A percentile compares a stretch with the other conserved stretches of the same genome.
Evolutionary conservation across 768 basidiomycete genomes (phyloP).

Genomic region (Ramaria rubella): DNA sequence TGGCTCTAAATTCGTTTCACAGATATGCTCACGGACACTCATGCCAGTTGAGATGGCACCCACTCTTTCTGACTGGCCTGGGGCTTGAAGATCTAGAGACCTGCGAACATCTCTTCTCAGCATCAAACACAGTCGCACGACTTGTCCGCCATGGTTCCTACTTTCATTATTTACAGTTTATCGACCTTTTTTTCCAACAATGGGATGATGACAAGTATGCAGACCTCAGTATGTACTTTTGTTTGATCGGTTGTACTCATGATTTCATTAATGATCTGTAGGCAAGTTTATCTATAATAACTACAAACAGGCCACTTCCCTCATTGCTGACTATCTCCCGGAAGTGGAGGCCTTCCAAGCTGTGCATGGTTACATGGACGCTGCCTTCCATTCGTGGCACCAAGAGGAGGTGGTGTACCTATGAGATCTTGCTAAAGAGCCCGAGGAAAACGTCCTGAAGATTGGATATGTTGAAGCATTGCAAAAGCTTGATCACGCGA

Average conservation of each 20-base stretch:
- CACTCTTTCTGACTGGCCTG: constrained; percentile 19
- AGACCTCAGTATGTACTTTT: constrained; percentile 12
- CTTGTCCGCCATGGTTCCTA: constrained; percentile 14
- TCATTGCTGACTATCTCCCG: background rate
- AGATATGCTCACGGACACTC: constrained; percentile 11
- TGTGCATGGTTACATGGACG: background rate
- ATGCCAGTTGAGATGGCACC: constrained; percentile 25
- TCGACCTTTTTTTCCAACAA: constrained; percentile 16
- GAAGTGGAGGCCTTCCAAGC: background rate
- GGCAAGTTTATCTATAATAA: constrained; percentile 4
- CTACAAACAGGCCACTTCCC: background rate
- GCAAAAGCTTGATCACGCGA: background rate
- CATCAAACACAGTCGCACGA: constrained; percentile 12
- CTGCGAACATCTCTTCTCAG: constrained; percentile 16
- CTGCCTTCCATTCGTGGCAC: background rate
- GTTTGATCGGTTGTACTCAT: background rate
- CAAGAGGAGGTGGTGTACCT: background rate
- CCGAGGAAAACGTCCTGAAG: background rate
- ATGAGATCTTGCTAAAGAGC: background rate
- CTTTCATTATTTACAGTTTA: constrained; percentile 11
- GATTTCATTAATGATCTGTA: background rate
- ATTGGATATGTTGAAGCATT: constrained; percentile 5
- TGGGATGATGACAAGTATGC: constrained; percentile 20
- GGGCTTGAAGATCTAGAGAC: constrained; percentile 16
- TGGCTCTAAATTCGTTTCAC: constrained; percentile 22